Base-by-base conservation (phyloP, 192 early-diverging fungal species). In the Borealophlyctis nickersoniae region DNA sequence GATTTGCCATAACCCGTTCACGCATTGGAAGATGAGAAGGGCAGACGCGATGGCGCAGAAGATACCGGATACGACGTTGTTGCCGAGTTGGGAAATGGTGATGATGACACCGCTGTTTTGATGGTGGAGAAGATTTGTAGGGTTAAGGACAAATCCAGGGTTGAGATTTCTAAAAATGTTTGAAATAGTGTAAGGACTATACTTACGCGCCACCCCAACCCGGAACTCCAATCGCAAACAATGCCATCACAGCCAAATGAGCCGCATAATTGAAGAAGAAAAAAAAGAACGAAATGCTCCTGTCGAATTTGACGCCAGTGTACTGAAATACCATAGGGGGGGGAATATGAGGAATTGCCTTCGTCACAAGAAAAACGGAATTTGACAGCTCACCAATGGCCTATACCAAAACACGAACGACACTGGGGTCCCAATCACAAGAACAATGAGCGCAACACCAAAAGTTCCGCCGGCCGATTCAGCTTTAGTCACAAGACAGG, bases 1-100 rank as follows among this genome's bases (percentile, higher is more conserved):
- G 56, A 77, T 61, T 52, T 77, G 75, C 75, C 75, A 77, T 3
- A 71, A 26, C n/a, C 75, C 75, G 45, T 70, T 70, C 30, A 77
- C 45, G 31, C 68, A 66, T 36, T 73, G 55, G 51, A 65, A 73
- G 49, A 69, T 71, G 28, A 69, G 51, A 11, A 73, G 33, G 1
- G 49, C 75, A 2, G 67, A 51, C 4, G 63, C 31, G 29, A 77
- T 65, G 2, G 60, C 54, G 57, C 75, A 77, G 26, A 77, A 51
- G 53, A 77, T 55, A 28, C 63, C 75, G 0, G 57, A 29, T 22
- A 16, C 61, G 24, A 72, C 27, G 33, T 73, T 66, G 52, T 45
- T 59, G 16, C 67, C 67, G 31, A 76, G 60, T 32, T 71, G 50
- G 3, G 39, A 11, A 32, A 76, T 53, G 22, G 61, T 60, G 36